These are phyloP conservation scores for Lobosporangium transversale DNA, from an alignment of 192 early-diverging fungal species.

Conservation along the genomic window DNA sequence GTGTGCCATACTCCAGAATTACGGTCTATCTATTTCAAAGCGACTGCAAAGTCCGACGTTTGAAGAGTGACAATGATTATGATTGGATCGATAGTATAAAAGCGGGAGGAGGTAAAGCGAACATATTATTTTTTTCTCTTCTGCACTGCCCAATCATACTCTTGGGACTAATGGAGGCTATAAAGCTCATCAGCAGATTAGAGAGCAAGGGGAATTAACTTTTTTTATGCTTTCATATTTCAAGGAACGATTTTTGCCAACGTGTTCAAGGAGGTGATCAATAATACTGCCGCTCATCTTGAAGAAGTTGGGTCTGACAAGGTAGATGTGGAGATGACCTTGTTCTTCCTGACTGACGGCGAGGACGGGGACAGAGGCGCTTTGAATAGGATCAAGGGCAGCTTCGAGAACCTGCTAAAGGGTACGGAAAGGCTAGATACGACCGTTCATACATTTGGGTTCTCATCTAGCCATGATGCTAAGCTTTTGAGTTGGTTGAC, in stretches of 20 bases:
- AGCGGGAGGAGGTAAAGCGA: conserved; percentile 42
- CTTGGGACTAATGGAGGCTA: too few relatives aligned
- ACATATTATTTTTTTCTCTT: background rate
- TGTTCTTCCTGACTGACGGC: conserved; percentile 58
- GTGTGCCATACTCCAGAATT: conserved; percentile 19
- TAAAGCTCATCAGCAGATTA: too few relatives aligned
- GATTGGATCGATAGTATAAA: conserved; percentile 23
- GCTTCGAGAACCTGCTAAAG: conserved; percentile 11
- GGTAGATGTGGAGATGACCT: conserved; percentile 26
- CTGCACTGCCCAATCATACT: conserved; percentile 3
- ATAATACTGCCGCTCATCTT: conserved; percentile 1
- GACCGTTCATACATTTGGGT: conserved; percentile 54
- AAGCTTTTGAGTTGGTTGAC: conserved; percentile 55
- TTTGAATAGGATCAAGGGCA: background rate
- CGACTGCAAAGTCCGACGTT: conserved; percentile 28
- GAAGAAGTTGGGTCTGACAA: background rate
- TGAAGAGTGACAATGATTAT: conserved; percentile 21
- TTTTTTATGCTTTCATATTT: background rate
- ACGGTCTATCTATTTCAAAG: conserved; percentile 39
- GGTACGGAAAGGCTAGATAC: conserved; percentile 16
- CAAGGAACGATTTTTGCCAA: conserved; percentile 47
- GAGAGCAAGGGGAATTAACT: too few relatives aligned
- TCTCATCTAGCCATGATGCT: conserved; percentile 50
- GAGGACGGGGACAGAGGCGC: conserved; percentile 1
- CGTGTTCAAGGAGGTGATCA: conserved; percentile 35